Evolutionary conservation across 1,284 basidiomycete species (phyloP).

Genomic region (Tilletia walkeri): DNA sequence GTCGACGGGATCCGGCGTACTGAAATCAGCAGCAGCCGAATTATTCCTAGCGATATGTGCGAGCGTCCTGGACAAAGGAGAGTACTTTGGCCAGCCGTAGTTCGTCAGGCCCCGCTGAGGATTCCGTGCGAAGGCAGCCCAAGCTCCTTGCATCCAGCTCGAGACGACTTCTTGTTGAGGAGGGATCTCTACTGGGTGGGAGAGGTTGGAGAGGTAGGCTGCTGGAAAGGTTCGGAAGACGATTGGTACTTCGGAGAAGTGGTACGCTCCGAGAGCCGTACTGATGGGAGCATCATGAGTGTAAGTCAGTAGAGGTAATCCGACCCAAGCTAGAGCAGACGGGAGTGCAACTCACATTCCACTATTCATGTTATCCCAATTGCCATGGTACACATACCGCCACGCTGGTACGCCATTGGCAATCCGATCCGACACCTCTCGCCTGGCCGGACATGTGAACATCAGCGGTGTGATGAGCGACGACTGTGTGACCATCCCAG

Average conservation of each 20-base stretch:
- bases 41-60: slow-evolving; percentile 4
- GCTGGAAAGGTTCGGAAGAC: slow-evolving; percentile 14
- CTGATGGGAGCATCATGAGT: background rate
- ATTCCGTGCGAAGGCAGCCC: slow-evolving; percentile 15
- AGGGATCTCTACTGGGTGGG: background rate
- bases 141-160: slow-evolving; percentile 16
- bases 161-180: background rate
- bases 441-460: slow-evolving; percentile 1
- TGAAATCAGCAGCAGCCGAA: background rate
- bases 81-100: slow-evolving; percentile 11
- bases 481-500: background rate
- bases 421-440: background rate
- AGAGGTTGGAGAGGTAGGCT: slow-evolving; percentile 4
- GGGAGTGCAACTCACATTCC: background rate
- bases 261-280: slow-evolving; percentile 12
- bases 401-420: background rate
- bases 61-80: background rate
- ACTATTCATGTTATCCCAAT: slow-evolving; percentile 6
- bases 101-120: background rate
- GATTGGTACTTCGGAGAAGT: slow-evolving; percentile 17
- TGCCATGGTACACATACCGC: slow-evolving; percentile 9
- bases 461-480: background rate
- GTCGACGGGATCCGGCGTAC: background rate
- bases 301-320: too few species aligned
- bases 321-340: background rate